Evolutionary conservation across 768 basidiomycete species (phyloP), one percentile per base, ranked within the genome.

Genomic region (Rhizopogon vulgaris): DNA sequence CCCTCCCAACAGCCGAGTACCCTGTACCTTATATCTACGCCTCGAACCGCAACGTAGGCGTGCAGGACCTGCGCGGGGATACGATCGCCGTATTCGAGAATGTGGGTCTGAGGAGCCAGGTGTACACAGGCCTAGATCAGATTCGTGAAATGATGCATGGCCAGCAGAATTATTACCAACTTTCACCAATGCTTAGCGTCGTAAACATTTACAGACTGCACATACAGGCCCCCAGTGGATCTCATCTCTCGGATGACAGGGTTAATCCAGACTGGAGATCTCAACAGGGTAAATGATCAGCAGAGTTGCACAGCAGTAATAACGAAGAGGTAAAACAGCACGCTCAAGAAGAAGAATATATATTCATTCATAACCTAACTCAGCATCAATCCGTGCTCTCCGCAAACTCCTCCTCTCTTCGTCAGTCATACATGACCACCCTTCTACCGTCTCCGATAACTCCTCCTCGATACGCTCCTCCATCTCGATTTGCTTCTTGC

Each of bases 381-480:
- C 86, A 54, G 71, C 73, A 41, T 84, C 80, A 61, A 79, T 71
- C 67, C 88, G 88, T 10, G 74, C 75, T 56, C 74, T 77, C 61
- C 78, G 76, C 63, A 86, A 64, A 48, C 71, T 71, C 56, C 70
- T 78, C 66, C 82, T 66, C 56, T 79, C 74, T 18, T 70, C 67
- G 42, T 69, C 69, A 10, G 60, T 58, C 48, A 69, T 63, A 32
- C 67, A 63, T 32, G 76, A 75, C 70, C 85, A 79, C 15, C 87
- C 88, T 10, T 87, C 86, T 3, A 86, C 71, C 39, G 73, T 81
- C 56, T 90, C 88, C 24, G 85, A 73, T 52, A 90, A 67, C 68
- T 91, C 87, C 64, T 87, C 80, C 62, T 90, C 87, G 78, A 89
- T 89, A 60, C 76, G 78, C 64, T 90, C 88, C 67, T 90, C 88